Percentiles rank a stretch among this genome's conserved stretches.
These are phyloP conservation scores for Drechslera avenae DNA, from an alignment of 2,329 filamentous ascomycete genomes.

Conservation along the genomic window DNA sequence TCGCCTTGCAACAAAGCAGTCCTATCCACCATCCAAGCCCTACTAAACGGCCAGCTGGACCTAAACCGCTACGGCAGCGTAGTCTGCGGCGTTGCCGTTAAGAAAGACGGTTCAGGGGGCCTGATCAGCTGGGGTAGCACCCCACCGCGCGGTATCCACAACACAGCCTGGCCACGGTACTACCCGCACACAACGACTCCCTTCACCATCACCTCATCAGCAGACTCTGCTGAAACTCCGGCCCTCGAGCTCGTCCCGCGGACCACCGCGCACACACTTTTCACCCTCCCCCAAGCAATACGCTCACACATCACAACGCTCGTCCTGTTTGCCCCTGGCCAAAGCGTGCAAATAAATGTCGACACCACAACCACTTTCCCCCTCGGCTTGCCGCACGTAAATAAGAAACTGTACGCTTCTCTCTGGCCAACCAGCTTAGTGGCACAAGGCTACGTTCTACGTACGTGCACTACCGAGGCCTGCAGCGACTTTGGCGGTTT, in stretches of 20 bases:
- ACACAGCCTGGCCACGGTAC: background rate
- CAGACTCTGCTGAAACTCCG: background rate
- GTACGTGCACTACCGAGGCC: background rate
- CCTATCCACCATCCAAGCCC: background rate
- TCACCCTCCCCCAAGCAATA: background rate
- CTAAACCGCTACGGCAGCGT: background rate
- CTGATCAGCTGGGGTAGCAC: background rate
- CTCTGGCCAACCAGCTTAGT: background rate
- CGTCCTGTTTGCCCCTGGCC: background rate
- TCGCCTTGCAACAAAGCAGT: background rate
- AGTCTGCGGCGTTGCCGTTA: background rate
- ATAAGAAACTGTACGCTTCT: background rate
- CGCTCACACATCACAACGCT: background rate
- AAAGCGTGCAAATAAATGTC: background rate
- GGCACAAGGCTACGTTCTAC: background rate
- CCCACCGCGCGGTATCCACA: background rate
- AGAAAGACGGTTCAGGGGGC: background rate
- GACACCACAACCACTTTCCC: background rate
- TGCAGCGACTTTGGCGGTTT: background rate
- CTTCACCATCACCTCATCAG: background rate
- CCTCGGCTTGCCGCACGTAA: background rate
- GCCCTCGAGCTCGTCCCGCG: background rate
- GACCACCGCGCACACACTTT: background rate
- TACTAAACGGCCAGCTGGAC: background rate
- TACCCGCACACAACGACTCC: background rate